These are phyloP conservation scores for Hanseniaspora mollemarum DNA, from an alignment of 805 yeast species.

Conservation along the genomic window DNA sequence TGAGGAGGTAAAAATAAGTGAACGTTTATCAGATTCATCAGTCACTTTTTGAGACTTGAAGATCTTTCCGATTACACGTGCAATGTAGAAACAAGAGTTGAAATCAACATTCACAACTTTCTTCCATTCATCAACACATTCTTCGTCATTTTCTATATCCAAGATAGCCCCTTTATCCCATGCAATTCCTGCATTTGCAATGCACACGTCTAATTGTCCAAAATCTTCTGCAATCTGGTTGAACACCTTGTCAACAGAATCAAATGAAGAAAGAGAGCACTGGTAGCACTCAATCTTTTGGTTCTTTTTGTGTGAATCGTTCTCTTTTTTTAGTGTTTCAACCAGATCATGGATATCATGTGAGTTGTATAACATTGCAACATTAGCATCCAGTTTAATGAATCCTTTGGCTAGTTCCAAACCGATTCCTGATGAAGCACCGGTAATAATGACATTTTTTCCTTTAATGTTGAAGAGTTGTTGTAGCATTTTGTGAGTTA, in stretches of 20 bases:
- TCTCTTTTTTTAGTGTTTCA: slow-evolving; percentile 38
- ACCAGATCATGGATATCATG: slow-evolving; percentile 35
- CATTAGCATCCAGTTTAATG: slow-evolving; percentile 79
- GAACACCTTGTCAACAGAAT: slow-evolving; percentile 25
- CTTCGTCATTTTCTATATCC: slow-evolving; percentile 33
- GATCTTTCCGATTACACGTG: slow-evolving; percentile 59
- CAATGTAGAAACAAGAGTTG: slow-evolving; percentile 69
- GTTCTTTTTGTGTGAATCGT: slow-evolving; percentile 49
- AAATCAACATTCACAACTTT: slow-evolving; percentile 64
- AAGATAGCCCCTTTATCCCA: slow-evolving; percentile 59
- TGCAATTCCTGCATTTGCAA: slow-evolving; percentile 82
- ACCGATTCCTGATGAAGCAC: slow-evolving; percentile 77
- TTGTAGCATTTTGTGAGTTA: slow-evolving; percentile 41
- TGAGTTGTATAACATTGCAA: slow-evolving; percentile 57
- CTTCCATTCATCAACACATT: slow-evolving; percentile 48
- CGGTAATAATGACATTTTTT: slow-evolving; percentile 74
- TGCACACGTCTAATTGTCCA: slow-evolving; percentile 70
- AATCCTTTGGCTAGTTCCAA: slow-evolving; percentile 69
- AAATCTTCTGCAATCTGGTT: slow-evolving; percentile 46
- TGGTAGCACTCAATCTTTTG: slow-evolving; percentile 47
- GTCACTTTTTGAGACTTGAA: slow-evolving; percentile 46
- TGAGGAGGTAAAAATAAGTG: slow-evolving; percentile 74
- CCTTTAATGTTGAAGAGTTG: slow-evolving; percentile 62
- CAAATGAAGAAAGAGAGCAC: slow-evolving; percentile 26
- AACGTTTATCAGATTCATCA: slow-evolving; percentile 35